Conservation (phyloP, 148 eudicot species). For the Cornus controversa region DNA sequence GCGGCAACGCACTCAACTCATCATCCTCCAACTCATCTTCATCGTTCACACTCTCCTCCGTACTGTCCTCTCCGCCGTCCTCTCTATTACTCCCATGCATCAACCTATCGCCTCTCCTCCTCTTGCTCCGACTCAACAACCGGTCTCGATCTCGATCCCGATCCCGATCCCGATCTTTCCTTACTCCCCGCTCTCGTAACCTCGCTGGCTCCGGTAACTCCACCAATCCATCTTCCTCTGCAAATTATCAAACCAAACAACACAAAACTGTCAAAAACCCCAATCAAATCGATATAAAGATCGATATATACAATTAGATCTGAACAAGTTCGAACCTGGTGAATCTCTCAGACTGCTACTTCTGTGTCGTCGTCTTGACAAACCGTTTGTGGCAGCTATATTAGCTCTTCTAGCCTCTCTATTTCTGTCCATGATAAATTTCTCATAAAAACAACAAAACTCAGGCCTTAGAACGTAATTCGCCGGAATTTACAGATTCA, state of each 20-base stretch:
- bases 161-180: constrained; percentile 62
- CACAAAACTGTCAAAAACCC: constrained; percentile 20
- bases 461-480: constrained; percentile 1
- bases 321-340: constrained; percentile 47
- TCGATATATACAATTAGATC: constrained; percentile 23
- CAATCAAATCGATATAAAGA: background rate
- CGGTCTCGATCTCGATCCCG: constrained; percentile 39
- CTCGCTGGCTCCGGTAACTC: constrained; percentile 59
- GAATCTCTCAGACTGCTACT: constrained; percentile 64
- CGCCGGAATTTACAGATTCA: constrained; percentile 18
- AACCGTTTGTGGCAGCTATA: constrained; percentile 52
- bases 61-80: constrained; percentile 58
- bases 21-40: constrained; percentile 64
- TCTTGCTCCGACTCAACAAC: constrained; percentile 45
- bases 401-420: constrained; percentile 68
- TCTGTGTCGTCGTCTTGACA: constrained; percentile 56
- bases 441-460: background rate
- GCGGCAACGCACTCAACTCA: constrained; percentile 39
- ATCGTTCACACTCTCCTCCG: constrained; percentile 77
- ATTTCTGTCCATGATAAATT: constrained; percentile 62
- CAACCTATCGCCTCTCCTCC: constrained; percentile 55
- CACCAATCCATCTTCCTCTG: constrained; percentile 68
- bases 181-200: constrained; percentile 54
- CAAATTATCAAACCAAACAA: constrained; percentile 16
- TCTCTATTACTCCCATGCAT: constrained; percentile 29